Conservation (phyloP, 768 basidiomycete genomes). For the Gloeostereum incarnatum region DNA sequence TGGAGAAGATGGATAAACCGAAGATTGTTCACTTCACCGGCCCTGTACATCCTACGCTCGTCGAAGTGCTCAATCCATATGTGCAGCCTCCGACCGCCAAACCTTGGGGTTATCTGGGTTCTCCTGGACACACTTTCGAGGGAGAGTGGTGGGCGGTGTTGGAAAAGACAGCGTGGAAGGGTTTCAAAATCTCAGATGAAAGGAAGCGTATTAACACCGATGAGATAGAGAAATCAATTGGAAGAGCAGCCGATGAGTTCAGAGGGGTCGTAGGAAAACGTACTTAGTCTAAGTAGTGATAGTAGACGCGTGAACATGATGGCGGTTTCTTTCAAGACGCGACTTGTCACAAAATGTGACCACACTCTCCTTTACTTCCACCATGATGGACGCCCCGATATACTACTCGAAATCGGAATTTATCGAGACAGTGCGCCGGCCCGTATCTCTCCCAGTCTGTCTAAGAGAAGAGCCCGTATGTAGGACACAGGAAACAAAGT, state of each 20-base stretch:
- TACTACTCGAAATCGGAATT: constrained; percentile 79
- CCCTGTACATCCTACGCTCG: constrained; percentile 36
- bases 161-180: constrained; percentile 34
- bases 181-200: constrained; percentile 15
- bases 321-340: constrained; percentile 1
- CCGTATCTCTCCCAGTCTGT: neutral
- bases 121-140: constrained; percentile 40
- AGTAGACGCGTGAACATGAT: neutral
- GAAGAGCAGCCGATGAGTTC: neutral
- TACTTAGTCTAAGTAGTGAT: neutral
- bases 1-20: constrained; percentile 28
- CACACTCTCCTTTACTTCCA: no score
- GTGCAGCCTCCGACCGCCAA: constrained; percentile 47
- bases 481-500: constrained; percentile 97
- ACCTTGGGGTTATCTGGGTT: constrained; percentile 48
- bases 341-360: no score
- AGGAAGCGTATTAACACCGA: no score
- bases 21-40: constrained; percentile 52
- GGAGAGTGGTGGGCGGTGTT: constrained; percentile 36
- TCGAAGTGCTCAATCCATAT: constrained; percentile 36
- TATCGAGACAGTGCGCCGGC: constrained; percentile 71
- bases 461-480: neutral
- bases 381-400: constrained; percentile 73
- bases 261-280: constrained; percentile 2
- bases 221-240: neutral